Base-by-base conservation (phyloP, 768 basidiomycete species). In the Suillus alpinus region DNA sequence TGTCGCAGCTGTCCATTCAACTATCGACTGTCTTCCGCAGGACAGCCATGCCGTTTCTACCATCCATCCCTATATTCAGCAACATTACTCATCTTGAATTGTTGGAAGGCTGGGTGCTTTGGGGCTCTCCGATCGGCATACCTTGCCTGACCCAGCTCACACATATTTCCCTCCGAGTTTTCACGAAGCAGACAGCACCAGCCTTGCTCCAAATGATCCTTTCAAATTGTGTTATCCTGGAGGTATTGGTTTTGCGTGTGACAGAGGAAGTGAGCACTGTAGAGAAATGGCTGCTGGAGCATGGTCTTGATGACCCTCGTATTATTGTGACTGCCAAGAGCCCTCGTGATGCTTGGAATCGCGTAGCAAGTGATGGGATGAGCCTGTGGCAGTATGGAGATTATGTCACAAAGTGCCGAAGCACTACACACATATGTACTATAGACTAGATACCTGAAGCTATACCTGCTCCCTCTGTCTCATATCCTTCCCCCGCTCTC, bases 51-150 rank as follows among this genome's bases (percentile, higher is more conserved):
- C 55, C 36, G 3, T 39, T 23, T 20, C 55, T 56, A 13, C 55
- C 55, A 37, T 39, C 55, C 34, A 56, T 56, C 36, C n/a, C 23
- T 13, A 6, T 56, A 10, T 56, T 56, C 12, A 56, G 23, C 36
- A 56, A 39, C 20, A 29, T 56, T 14, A 56, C 55, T 8, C 55
- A 56, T 12, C 55, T 56, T 39, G 55, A 56, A 20, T 26, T 56
- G 36, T 16, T 56, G 13, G 55, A 56, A 6, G 34, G 55, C 14
- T 56, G 55, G 55, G 55, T 56, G n/a, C 55, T 56, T 37, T 56
- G 55, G 55, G 18, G 55, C n/a, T 56, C n/a, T 20, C 26, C 31
- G 10, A 56, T 56, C 9, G 55, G 55, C n/a, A 56, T 56, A 14
- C 31, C 39, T 20, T 56, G 36, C 13, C 55, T 56, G 4, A n/a